Evolutionary conservation across 78 protist species (phyloP).

Genomic region (Pigoraptor vietnamica): DNA sequence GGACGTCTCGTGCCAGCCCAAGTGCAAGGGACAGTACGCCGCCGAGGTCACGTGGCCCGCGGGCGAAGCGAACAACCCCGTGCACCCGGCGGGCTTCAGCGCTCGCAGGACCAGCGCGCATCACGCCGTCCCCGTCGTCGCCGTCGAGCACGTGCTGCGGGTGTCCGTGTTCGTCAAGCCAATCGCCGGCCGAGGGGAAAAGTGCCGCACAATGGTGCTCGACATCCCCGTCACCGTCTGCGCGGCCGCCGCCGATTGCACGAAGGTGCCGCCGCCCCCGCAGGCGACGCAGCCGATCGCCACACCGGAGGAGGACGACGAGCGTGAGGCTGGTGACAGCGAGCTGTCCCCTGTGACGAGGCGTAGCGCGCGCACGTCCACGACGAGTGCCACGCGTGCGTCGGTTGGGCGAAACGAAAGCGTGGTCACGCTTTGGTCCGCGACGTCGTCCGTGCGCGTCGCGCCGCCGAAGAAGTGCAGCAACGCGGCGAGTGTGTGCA

Average conservation of each 20-base stretch:
- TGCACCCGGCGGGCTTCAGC: neutral
- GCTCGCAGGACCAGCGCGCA: neutral
- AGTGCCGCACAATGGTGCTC: neutral
- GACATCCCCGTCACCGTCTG: neutral
- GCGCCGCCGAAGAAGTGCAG: too few relatives aligned
- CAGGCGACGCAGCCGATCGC: neutral
- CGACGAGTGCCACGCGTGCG: too few relatives aligned
- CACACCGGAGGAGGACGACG: neutral
- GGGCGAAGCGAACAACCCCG: neutral
- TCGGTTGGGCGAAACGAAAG: too few relatives aligned
- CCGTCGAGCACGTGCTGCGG: neutral
- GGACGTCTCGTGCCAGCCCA: neutral
- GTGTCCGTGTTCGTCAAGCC: neutral
- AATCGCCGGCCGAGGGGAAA: neutral
- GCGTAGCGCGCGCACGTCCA: too few relatives aligned
- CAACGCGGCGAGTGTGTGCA: too few relatives aligned
- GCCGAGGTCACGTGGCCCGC: neutral
- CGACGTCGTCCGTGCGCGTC: too few relatives aligned
- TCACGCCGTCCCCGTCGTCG: neutral
- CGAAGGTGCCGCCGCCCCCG: neutral
- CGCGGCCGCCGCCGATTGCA: neutral
- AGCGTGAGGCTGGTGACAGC: too few relatives aligned
- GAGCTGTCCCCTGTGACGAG: too few relatives aligned
- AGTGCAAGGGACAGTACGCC: neutral
- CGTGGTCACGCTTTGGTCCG: too few relatives aligned